Evolutionary conservation across 345 rosid species (phyloP).

Genomic region (Populus nigra): DNA sequence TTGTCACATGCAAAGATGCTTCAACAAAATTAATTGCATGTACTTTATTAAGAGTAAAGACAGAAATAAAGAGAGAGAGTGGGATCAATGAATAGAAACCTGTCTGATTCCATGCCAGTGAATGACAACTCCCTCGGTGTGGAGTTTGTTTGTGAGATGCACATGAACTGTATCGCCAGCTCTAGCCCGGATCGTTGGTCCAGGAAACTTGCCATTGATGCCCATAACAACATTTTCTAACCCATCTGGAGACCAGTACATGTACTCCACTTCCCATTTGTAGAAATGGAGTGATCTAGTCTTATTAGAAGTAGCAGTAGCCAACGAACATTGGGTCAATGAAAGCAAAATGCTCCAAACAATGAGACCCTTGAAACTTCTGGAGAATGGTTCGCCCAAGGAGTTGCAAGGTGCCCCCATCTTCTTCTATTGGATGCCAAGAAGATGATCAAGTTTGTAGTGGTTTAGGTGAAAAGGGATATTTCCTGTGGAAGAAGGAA

Average conservation of each 20-base stretch:
- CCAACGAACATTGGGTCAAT: background rate
- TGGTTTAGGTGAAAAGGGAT: background rate
- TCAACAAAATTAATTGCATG: background rate
- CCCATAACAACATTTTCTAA: constrained; percentile 57
- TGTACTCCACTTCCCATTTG: constrained; percentile 66
- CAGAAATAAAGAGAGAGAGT: background rate
- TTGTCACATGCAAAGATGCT: background rate
- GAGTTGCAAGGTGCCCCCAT: background rate
- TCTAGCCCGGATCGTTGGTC: constrained; percentile 64
- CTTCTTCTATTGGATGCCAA: background rate
- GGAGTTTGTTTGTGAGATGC: constrained; percentile 59
- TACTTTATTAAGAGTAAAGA: background rate
- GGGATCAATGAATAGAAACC: constrained; percentile 15
- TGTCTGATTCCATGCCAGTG: constrained; percentile 98
- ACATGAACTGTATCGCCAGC: constrained; percentile 64
- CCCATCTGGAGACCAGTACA: constrained; percentile 69
- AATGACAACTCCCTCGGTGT: constrained; percentile 76
- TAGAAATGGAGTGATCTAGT: background rate
- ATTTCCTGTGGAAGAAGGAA: too few relatives aligned
- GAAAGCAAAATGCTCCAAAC: background rate
- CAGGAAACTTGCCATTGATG: constrained; percentile 83
- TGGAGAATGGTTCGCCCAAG: background rate
- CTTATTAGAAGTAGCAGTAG: background rate
- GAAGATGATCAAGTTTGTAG: background rate
- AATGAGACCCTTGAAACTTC: background rate